Conservation (phyloP, 2,329 filamentous ascomycete species). For the Colletotrichum graminicola region DNA sequence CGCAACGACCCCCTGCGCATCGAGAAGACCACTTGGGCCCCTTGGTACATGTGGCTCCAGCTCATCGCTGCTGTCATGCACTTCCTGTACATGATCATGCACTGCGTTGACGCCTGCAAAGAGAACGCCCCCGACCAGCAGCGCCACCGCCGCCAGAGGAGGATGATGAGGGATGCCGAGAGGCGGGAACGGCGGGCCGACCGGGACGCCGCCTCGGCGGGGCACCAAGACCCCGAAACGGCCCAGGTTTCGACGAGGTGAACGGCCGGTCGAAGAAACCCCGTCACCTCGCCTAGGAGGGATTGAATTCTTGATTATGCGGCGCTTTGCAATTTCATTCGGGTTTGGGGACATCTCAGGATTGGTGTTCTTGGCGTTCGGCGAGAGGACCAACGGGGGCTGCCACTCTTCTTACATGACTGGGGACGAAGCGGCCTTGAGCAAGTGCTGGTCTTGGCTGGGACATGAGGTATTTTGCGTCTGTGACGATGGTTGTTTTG, state of each 20-base stretch:
- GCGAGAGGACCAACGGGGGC: not conserved
- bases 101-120: constrained; percentile 42
- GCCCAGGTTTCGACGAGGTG: constrained; percentile 17
- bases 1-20: constrained; percentile 38
- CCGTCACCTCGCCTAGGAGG: not conserved
- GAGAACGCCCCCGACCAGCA: constrained; percentile 15
- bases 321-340: not conserved
- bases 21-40: constrained; percentile 43
- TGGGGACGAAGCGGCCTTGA: constrained; percentile 24
- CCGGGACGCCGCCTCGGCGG: not conserved
- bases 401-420: constrained; percentile 1
- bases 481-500: not conserved
- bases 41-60: constrained; percentile 45
- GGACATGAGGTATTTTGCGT: not conserved
- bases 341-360: not conserved
- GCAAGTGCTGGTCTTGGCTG: constrained; percentile 38
- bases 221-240: constrained; percentile 18
- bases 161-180: constrained; percentile 23
- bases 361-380: constrained; percentile 19
- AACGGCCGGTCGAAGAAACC: not conserved
- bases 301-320: not conserved
- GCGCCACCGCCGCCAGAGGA: constrained; percentile 21
- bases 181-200: constrained; percentile 8
- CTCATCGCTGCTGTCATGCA: constrained; percentile 43
- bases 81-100: constrained; percentile 44